Evolutionary conservation across 352 stramenopile genomes (phyloP).

Genomic region (Globisporangium abappressorium): DNA sequence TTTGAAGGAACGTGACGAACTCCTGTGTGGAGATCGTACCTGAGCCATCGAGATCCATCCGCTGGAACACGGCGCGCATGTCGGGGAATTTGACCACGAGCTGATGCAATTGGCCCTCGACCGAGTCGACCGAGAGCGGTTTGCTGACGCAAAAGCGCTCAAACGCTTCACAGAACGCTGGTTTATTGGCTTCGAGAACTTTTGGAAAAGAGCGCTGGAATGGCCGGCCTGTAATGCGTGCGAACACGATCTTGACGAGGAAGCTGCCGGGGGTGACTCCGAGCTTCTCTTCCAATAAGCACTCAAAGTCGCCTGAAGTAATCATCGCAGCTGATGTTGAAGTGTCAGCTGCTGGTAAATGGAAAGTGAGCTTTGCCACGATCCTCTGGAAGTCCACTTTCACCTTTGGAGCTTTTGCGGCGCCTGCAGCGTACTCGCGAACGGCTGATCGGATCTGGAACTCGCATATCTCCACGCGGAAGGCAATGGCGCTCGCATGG

Average conservation of each 20-base stretch:
- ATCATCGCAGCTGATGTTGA: background rate
- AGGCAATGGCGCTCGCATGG: slow-evolving; percentile 24
- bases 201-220: slow-evolving; percentile 24
- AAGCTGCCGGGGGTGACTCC: slow-evolving; percentile 21
- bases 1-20: slow-evolving; percentile 31
- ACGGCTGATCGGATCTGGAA: slow-evolving; percentile 41
- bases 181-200: background rate
- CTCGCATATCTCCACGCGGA: slow-evolving; percentile 45
- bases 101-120: slow-evolving; percentile 40
- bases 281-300: slow-evolving; percentile 36
- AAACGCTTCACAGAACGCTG: slow-evolving; percentile 23
- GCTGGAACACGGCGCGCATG: slow-evolving; percentile 27
- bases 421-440: slow-evolving; percentile 10
- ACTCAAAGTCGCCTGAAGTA: slow-evolving; percentile 24
- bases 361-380: slow-evolving; percentile 19
- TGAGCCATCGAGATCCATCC: slow-evolving; percentile 33
- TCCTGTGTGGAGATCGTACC: slow-evolving; percentile 30
- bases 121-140: slow-evolving; percentile 31
- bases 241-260: slow-evolving; percentile 31
- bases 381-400: slow-evolving; percentile 32
- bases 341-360: slow-evolving; percentile 13
- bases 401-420: slow-evolving; percentile 17
- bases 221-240: slow-evolving; percentile 19
- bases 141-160: slow-evolving; percentile 31
- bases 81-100: slow-evolving; percentile 26